Evolutionary conservation across 768 basidiomycete genomes (phyloP), one percentile per base, ranked within the genome.

Genomic region (Hemileccinum rubropunctum): DNA sequence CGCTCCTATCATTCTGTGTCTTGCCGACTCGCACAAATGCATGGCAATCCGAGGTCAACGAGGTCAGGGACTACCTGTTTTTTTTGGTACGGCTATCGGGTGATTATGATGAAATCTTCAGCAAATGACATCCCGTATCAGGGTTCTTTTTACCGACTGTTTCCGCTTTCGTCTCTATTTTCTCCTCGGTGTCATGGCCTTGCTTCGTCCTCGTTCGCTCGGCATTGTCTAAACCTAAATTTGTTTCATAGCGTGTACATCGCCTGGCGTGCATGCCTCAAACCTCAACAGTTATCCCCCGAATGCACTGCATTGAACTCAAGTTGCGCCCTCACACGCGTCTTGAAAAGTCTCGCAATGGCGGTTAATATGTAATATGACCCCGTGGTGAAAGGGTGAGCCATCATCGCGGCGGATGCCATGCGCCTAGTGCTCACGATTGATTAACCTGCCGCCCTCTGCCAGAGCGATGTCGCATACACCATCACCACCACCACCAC

Each of bases 341-440:
- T 30, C 32, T 33, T 44, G 47, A 51, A 46, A 60, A 37, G 2
- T 52, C 56, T 60, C 62, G 61, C 62, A 52, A 58, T 42, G 28
- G 39, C 52, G 52, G 15, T 33, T 51, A 58, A 64, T 62, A 62
- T 62, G 61, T 62, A 62, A 62, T 62, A 62, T 42, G 45, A 23
- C 51, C 59, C 57, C 59, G 59, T 62, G 62, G 51, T 49, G 40
- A 23, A 20, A 39, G 41, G 45, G 58, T 38, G 49, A 60, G 37
- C 50, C 60, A 50, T 63, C 61, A 61, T 56, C 47, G 54, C 58
- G 58, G 42, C 52, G 51, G 52, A 44, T 52, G 50, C 52, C 55
- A 39, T 56, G 62, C 52, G 43, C 48, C 52, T 38, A 49, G 44
- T 32, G 46, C 45, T 33, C 33, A 41, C 49, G 60, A 62, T 60